phyloP scores from a whole-genome alignment of 306 rosid species.

The Sophora flavescens region DNA sequence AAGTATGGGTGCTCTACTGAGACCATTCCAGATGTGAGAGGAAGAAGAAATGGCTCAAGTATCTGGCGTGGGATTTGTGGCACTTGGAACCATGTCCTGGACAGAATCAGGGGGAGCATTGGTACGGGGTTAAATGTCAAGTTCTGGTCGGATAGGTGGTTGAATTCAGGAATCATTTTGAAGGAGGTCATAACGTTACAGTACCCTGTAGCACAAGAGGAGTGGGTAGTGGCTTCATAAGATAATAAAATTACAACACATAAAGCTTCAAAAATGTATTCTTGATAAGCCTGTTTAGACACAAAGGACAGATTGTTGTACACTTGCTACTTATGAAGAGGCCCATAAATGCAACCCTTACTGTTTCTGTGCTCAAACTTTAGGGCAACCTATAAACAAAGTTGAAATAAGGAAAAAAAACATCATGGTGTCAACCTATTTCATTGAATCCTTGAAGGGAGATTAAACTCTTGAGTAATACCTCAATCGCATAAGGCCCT shows the following conservation, averaged over 20 bases:
- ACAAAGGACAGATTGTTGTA: slow-evolving; percentile 52
- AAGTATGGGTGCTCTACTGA: too few species aligned
- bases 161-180: slow-evolving; percentile 48
- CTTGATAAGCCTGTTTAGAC: slow-evolving; percentile 10
- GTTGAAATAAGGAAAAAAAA: slow-evolving; percentile 35
- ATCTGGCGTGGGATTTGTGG: too few species aligned
- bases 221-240: too few species aligned
- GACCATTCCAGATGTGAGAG: too few species aligned
- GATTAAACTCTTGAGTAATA: slow-evolving; percentile 46
- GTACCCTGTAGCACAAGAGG: too few species aligned
- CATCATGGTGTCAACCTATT: slow-evolving; percentile 29
- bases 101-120: too few species aligned
- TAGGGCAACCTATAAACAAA: slow-evolving; percentile 75
- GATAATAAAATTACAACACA: slow-evolving; percentile 30
- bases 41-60: too few species aligned
- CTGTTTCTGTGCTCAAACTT: slow-evolving; percentile 93
- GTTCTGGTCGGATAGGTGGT: too few species aligned
- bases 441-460: slow-evolving; percentile 38
- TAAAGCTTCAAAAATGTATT: slow-evolving; percentile 7
- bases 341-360: slow-evolving; percentile 94
- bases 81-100: too few species aligned
- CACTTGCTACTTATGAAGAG: slow-evolving; percentile 96
- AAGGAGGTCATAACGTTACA: too few species aligned
- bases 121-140: too few species aligned
- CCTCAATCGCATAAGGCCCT: slow-evolving; percentile 88